Evolutionary conservation across 495 filamentous ascomycete genomes (phyloP), one percentile per base, ranked within the genome.

Genomic region (Tuber aestivum): DNA sequence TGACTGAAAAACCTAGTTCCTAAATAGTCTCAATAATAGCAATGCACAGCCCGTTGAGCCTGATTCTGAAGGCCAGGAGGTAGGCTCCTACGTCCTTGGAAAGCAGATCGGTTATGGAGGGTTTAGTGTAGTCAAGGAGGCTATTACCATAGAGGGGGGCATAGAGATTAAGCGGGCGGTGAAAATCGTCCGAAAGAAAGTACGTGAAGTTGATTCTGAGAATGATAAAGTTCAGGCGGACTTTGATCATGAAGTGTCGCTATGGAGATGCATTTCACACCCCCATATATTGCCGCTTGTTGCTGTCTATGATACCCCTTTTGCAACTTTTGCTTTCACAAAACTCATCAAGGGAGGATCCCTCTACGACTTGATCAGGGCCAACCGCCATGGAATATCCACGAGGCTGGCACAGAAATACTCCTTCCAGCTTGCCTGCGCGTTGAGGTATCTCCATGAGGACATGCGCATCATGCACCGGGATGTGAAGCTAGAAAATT

Each of bases 401-500:
- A 71, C 85, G 18, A 79, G 83, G 8, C 84, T 90, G 1, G 90
- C 88, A 1, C 89, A 88, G 77, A 88, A 88, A 77, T 93, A 93
- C 78, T 80, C 86, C 14, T 91, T 89, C 78, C 90, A 93, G 83
- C 87, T 93, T 27, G 90, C 91, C 21, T 89, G 86, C 50, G 91
- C 91, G 6, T 82, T 93, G 23, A 88, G 91, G 35, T 93, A 93
- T 83, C 83, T 93, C 2, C 91, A 93, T 77, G 88, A 93, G 83
- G 91, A 93, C 81, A 88, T 91, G 41, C 87, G 87, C 2, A 87
- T 93, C 56, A 89, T 92, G 14, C 91, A 93, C 80, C 85, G 91
- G 42, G 91, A 93, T 80, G 89, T 93, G 80, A 93, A 93, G 83
- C 87, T 93, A 10, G 91, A 93, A 82, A 93, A 93, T 77, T 93